Evolutionary conservation across 805 yeast genomes (phyloP).

Genomic region (Pichia gijzeniarum): DNA sequence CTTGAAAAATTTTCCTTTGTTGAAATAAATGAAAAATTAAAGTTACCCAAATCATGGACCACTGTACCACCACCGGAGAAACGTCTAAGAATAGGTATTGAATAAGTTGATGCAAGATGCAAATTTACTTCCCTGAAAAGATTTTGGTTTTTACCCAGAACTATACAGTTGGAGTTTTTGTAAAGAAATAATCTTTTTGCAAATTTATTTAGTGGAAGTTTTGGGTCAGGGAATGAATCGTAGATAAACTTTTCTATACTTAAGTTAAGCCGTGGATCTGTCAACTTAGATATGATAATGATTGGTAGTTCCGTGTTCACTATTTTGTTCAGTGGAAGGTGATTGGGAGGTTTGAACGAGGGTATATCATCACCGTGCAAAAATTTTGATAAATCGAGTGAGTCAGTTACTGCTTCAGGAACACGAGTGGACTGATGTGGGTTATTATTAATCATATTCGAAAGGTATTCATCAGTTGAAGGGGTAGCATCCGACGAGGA

Average conservation of each 20-base stretch:
- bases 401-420: background rate
- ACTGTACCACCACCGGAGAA: slow-evolving; percentile 96
- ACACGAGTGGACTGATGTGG: background rate
- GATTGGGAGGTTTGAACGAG: slow-evolving; percentile 8
- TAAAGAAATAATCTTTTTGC: slow-evolving; percentile 63
- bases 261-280: slow-evolving; percentile 67
- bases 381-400: slow-evolving; percentile 11
- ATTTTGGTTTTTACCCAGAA: slow-evolving; percentile 92
- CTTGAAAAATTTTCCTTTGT: too few relatives aligned
- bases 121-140: slow-evolving; percentile 85
- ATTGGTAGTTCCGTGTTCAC: slow-evolving; percentile 34
- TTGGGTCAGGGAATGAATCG: slow-evolving; percentile 47
- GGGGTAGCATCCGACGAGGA: background rate
- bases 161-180: slow-evolving; percentile 78
- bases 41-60: slow-evolving; percentile 89
- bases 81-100: slow-evolving; percentile 68
- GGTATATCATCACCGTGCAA: slow-evolving; percentile 14
- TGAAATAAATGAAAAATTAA: too few relatives aligned
- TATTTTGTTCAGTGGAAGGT: slow-evolving; percentile 12
- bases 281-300: slow-evolving; percentile 49
- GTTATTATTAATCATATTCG: slow-evolving; percentile 1
- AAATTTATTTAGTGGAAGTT: slow-evolving; percentile 18
- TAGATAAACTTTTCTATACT: slow-evolving; percentile 80
- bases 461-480: slow-evolving; percentile 4
- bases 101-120: slow-evolving; percentile 39